A percentile compares a stretch with the other conserved stretches of the same genome.
phyloP scores from a whole-genome alignment of 1,284 basidiomycete species.

The Stereum hirsutum region DNA sequence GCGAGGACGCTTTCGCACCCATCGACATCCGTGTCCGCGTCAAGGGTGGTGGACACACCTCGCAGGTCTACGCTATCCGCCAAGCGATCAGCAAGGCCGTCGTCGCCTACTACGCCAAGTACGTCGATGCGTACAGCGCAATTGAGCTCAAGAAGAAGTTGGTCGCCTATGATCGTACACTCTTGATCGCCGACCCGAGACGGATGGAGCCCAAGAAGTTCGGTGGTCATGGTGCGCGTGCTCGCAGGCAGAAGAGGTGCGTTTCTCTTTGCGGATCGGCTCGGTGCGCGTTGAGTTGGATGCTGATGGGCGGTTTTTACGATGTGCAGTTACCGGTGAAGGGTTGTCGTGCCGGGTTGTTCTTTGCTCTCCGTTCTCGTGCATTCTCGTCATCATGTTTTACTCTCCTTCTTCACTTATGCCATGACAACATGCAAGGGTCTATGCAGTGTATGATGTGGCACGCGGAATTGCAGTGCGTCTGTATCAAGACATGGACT shows the following conservation, averaged over 20 bases:
- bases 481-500: not conserved
- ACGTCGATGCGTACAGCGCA: slow-evolving; percentile 95
- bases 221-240: slow-evolving; percentile 93
- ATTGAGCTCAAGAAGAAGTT: slow-evolving; percentile 96
- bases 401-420: slow-evolving; percentile 29
- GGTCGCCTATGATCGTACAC: slow-evolving; percentile 89
- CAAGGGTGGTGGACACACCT: slow-evolving; percentile 99
- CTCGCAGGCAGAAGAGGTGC: slow-evolving; percentile 90
- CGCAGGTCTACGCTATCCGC: slow-evolving; percentile 98
- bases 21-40: slow-evolving; percentile 98
- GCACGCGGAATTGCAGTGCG: not conserved
- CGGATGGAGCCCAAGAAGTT: slow-evolving; percentile 99
- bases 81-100: slow-evolving; percentile 98
- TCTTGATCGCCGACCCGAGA: slow-evolving; percentile 97
- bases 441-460: not conserved
- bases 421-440: slow-evolving; percentile 30
- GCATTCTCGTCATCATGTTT: slow-evolving; percentile 37
- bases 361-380: no score
- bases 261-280: slow-evolving; percentile 16
- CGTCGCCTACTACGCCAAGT: slow-evolving; percentile 98
- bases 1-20: slow-evolving; percentile 75
- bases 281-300: not conserved
- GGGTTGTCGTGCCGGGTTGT: slow-evolving; percentile 22
- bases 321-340: slow-evolving; percentile 78
- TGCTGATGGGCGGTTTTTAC: not conserved